Conservation (phyloP, 1,284 basidiomycete genomes). For the Stygiomarasmius scandens region DNA sequence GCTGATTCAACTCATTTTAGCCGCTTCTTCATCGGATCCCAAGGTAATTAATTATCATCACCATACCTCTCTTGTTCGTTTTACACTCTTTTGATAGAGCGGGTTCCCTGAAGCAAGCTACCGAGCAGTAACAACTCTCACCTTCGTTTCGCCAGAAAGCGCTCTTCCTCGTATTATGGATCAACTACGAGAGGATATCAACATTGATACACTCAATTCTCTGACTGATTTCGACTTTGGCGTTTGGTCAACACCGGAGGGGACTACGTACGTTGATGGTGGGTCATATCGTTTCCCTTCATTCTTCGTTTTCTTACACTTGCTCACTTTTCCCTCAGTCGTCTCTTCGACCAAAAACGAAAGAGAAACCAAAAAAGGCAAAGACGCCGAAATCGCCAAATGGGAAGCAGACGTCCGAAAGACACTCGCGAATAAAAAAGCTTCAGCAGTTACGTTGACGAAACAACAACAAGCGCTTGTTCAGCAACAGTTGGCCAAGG, state of each 20-base stretch:
- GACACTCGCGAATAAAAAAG: constrained; percentile 78
- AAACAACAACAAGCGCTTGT: constrained; percentile 85
- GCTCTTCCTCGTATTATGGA: constrained; percentile 73
- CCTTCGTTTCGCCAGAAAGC: constrained; percentile 74
- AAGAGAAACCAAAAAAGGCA: constrained; percentile 68
- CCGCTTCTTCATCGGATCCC: constrained; percentile 44
- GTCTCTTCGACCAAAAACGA: constrained; percentile 60
- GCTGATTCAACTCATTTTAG: constrained; percentile 53
- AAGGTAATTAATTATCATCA: constrained; percentile 22
- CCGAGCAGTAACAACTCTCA: constrained; percentile 74
- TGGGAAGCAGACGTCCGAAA: constrained; percentile 95
- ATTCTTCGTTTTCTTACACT: not conserved
- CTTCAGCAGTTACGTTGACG: constrained; percentile 56
- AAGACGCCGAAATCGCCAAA: constrained; percentile 83
- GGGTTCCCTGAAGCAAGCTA: constrained; percentile 71
- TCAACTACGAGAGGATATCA: constrained; percentile 67
- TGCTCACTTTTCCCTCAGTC: constrained; percentile 48
- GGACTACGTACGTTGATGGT: constrained; percentile 81
- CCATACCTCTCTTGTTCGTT: not conserved
- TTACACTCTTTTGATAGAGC: constrained; percentile 28
- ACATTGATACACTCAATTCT: constrained; percentile 56
- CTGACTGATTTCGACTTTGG: constrained; percentile 77
- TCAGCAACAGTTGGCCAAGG: constrained; percentile 79
- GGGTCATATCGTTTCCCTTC: constrained; percentile 20
- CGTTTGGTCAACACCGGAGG: constrained; percentile 85